Evolutionary conservation across 192 early-diverging fungal species (phyloP), one percentile per base, ranked within the genome.

Genomic region (Backusella sp.): DNA sequence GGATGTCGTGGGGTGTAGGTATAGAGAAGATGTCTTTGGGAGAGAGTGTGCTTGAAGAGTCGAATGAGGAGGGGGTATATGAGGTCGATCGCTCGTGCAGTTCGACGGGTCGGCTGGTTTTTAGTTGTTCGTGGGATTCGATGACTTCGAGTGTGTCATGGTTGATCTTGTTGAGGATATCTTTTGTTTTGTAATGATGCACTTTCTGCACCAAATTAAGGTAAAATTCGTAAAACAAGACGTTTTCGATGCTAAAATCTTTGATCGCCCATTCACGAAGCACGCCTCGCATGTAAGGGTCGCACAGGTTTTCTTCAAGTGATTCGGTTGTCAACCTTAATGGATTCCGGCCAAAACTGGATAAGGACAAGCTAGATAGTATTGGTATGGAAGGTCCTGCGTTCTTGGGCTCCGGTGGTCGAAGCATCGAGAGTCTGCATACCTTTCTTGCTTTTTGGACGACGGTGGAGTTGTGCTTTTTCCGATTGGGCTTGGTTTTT

Each of bases 161-260:
- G 19, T 19, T 28, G 21, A 28, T 62, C 12, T 62, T 62, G 26
- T 62, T 28, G 23, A 62, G 56, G 26, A 23, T 26, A 62, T 62
- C 56, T 15, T 62, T 62, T 11, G 56, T 28, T 62, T 12, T 68
- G 32, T 3, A 30, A 49, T 1, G 28, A 36, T 73, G 66, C 4
- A 75, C 30, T 34, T 52, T 23, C 12, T 66, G 34, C 2, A 44
- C 34, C 0, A 78, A 37, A 14, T 21, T n/a, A 6, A 26, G 21
- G 32, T 78, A 78, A 15, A 62, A 36, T 41, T 78, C 77, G 59
- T 56, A 78, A 32, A 78, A 78, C 14, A 78, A 21, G 7, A 78
- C 68, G 32, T 78, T 74, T 42, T 78, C 77, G 12, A 68, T 67
- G 36, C 72, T 78, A 34, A 78, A 78, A 44, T 78, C 77, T 28